phyloP scores from a whole-genome alignment of 192 early-diverging fungal species.

The Entomortierella chlamydospora region DNA sequence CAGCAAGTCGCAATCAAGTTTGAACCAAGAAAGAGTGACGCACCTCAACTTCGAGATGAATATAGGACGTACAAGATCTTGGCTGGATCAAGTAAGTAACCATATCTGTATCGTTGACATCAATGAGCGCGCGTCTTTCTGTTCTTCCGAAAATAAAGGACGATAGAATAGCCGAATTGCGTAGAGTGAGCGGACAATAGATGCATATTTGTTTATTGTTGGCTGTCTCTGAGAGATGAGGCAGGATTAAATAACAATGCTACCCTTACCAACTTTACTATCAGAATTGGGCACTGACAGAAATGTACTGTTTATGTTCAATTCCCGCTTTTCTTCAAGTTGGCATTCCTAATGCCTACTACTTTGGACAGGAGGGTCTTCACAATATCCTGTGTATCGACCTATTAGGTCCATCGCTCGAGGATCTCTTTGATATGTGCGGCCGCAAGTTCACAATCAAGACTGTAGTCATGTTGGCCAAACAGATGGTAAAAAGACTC shows the following conservation, averaged over 20 bases:
- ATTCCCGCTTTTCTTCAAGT: slow-evolving; percentile 46
- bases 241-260: too few species aligned
- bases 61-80: slow-evolving; percentile 96
- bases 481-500: slow-evolving; percentile 81
- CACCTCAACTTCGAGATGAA: slow-evolving; percentile 96
- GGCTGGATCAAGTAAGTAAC: slow-evolving; percentile 67
- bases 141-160: not conserved
- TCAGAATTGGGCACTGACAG: not conserved
- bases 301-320: not conserved
- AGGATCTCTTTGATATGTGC: slow-evolving; percentile 98
- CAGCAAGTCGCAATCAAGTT: slow-evolving; percentile 98
- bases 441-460: slow-evolving; percentile 90
- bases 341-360: slow-evolving; percentile 92
- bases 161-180: not conserved
- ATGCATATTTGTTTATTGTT: slow-evolving; percentile 1
- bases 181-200: not conserved
- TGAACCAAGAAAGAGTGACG: slow-evolving; percentile 94
- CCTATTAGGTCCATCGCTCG: slow-evolving; percentile 91
- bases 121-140: too few species aligned
- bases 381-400: slow-evolving; percentile 97
- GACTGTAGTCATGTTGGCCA: slow-evolving; percentile 97
- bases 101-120: not conserved
- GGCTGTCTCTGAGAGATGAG: too few species aligned
- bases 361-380: slow-evolving; percentile 97
- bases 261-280: too few species aligned